Conservation (phyloP, 179 eudicot species). For the Corrigiola litoralis region DNA sequence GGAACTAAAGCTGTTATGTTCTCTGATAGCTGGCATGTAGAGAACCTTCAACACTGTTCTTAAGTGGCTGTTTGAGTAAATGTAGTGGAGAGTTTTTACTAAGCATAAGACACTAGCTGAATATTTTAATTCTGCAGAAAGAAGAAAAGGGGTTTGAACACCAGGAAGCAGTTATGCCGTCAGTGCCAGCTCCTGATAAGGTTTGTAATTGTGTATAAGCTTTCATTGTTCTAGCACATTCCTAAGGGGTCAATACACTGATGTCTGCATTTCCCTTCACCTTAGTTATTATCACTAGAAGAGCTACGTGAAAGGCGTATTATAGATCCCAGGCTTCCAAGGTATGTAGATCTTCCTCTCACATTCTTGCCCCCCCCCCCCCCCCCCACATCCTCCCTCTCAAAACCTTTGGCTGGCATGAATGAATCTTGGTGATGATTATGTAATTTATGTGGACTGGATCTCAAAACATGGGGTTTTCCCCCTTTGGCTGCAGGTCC, state of each 20-base stretch:
- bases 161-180: constrained; percentile 71
- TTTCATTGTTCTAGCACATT: constrained; percentile 1
- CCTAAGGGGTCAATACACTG: neutral
- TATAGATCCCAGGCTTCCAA: constrained; percentile 87
- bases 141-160: constrained; percentile 85
- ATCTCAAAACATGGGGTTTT: too few species aligned
- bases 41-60: neutral
- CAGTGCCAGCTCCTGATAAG: constrained; percentile 71
- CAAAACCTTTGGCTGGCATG: neutral
- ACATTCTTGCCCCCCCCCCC: neutral
- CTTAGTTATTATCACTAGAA: constrained; percentile 81
- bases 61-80: neutral
- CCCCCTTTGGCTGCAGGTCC: too few species aligned
- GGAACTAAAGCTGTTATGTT: neutral
- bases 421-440: neutral
- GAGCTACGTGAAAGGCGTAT: constrained; percentile 81
- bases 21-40: neutral
- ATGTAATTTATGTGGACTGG: too few species aligned
- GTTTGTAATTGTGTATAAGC: constrained; percentile 28
- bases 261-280: neutral
- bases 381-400: too few species aligned
- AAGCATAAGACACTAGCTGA: constrained; percentile 5
- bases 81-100: neutral
- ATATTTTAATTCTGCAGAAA: constrained; percentile 45
- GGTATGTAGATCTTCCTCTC: constrained; percentile 30